Base-by-base conservation (phyloP, 176 grass and related monocot genomes). In the Musa itinerans region DNA sequence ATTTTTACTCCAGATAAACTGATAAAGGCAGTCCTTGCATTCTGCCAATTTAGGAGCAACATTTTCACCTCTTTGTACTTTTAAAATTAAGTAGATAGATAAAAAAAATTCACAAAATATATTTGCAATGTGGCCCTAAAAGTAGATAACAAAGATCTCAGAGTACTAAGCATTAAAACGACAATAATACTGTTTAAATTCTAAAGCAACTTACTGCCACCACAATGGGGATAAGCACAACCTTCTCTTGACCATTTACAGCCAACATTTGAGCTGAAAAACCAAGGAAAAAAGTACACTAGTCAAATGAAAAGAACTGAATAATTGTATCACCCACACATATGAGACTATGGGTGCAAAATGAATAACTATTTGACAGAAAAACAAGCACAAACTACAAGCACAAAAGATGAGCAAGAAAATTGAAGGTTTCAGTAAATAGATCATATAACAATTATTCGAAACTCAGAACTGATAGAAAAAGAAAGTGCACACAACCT, bases 211-310 rank as follows among this genome's bases (percentile, higher is more conserved):
- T 98, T 89, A 93, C 90, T 61, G 76, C 90, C 71, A 98, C 84
- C 11, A 98, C 80, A 59, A 93, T 15, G 14, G 88, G 94, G 56
- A 93, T 92, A 78, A 89, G 86, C 2, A 92, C 74, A 34, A 98
- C 87, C 83, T 93, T 98, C 0, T 68, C 76, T 88, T 90, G 87
- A 16, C 89, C 89, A 53, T 92, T 86, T 61, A 90, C 83, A 79
- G 81, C 58, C 72, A 90, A 73, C 29, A 92, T 77, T 73, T 96
- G 93, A 73, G 93, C 93, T 92, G 89, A 81, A 81, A 61, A 71
- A 55, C 24, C 63, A 80, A 27, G 79, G 50, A 79, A 57, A 81
- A 34, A 83, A 52, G 48, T 61, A 58, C 61, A 68, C 25, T 4
- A 49, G 9, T 58, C 80, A 78, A 56, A 79, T 26, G 62, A 43